Evolutionary conservation across 495 filamentous ascomycete species (phyloP), one percentile per base, ranked within the genome.

Genomic region (Mytilinidion resinicola): DNA sequence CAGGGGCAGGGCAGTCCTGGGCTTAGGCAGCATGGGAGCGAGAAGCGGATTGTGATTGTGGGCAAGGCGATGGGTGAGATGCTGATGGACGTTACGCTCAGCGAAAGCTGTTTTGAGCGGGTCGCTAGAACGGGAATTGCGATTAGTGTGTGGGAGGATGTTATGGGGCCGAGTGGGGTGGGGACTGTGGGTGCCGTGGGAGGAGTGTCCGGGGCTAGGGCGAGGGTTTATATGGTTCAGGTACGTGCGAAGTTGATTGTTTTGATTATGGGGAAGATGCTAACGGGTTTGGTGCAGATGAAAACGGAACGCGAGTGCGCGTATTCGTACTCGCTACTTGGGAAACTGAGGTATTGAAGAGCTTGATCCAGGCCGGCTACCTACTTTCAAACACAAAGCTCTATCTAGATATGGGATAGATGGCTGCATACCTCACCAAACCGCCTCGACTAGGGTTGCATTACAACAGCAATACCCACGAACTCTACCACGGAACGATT

Each of bases 81-180:
- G 11, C 67, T 95, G 58, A 74, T 97, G 0, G 93, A 98, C 70
- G 88, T 86, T 2, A 89, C 90, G 58, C 76, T 98, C 3, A 85
- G 85, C 4, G 87, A 88, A 70, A 86, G 80, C 61, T 88, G 86
- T 53, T 98, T 98, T 68, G 87, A 90, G 66, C 78, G 88, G 8
- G 77, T 96, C 33, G 91, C 87, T 0, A 77, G 86, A 49, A 87
- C 84, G 42, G 93, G 93, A 8, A 89, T 98, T 65, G 88, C 90
- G 12, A 78, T 95, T 49, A 91, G 84, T 55, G 85, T 97, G 10
- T 90, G 90, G 81, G 87, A 92, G 66, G 88, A 93, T 67, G 78
- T 85, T 41, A 77, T 84, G 20, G 88, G 86, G 21, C 79, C 83
- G 60, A 79, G 85, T 64, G 87, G 86, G 0, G 75, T 85, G 15